phyloP scores from a whole-genome alignment of 2,329 filamentous ascomycete species.

The Sporothrix curviconia region DNA sequence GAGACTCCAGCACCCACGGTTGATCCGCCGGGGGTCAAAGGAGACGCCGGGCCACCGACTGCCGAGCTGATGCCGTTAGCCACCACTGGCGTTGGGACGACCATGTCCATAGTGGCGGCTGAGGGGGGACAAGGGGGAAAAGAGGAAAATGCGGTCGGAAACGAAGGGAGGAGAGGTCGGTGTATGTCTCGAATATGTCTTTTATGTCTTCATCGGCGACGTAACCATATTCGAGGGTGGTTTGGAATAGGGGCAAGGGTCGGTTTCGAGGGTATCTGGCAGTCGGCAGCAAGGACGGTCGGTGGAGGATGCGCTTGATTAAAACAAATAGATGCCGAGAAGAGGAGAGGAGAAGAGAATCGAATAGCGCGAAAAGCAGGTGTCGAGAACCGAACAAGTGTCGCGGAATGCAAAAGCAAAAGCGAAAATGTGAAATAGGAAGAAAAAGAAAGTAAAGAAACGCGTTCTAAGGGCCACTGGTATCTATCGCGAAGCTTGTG shows the following conservation, averaged over 20 bases:
- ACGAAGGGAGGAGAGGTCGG: not conserved
- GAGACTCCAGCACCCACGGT: constrained; percentile 20
- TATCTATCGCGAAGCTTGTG: not conserved
- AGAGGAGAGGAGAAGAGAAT: not conserved
- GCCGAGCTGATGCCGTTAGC: constrained; percentile 39
- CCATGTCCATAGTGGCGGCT: constrained; percentile 42
- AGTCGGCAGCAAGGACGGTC: not conserved
- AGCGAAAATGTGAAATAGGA: not conserved
- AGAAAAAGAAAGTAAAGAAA: not conserved
- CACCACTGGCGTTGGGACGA: constrained; percentile 36
- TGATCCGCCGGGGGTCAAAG: not conserved
- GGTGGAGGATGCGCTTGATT: not conserved
- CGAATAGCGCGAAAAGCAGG: constrained; percentile 5
- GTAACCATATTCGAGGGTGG: constrained; percentile 10
- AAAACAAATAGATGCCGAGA: constrained; percentile 6
- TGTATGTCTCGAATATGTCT: constrained; percentile 1
- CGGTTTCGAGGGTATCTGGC: not conserved
- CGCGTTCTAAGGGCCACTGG: constrained; percentile 11
- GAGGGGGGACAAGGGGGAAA: not conserved
- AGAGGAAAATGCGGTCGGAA: no score
- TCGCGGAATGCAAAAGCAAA: not conserved
- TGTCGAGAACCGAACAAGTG: not conserved
- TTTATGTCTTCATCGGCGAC: constrained; percentile 16
- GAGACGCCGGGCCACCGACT: not conserved
- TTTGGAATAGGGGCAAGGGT: not conserved